These are phyloP conservation scores for Colletotrichum sp. DNA, from an alignment of 2,329 filamentous ascomycete genomes.

Conservation along the genomic window DNA sequence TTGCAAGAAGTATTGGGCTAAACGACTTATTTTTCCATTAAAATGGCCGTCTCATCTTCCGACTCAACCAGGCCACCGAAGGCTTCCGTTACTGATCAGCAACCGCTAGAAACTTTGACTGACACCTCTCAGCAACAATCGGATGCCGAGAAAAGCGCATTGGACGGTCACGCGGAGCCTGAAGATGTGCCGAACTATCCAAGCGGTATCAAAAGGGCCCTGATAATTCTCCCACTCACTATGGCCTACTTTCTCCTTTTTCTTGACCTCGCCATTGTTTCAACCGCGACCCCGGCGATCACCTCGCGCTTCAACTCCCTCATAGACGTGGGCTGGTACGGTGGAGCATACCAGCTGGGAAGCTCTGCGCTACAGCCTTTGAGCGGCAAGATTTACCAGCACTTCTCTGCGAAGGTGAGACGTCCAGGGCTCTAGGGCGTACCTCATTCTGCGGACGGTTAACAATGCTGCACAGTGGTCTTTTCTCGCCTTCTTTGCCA, in stretches of 20 bases:
- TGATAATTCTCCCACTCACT: conserved; percentile 28
- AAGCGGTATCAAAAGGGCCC: neutral
- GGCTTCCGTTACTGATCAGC: neutral
- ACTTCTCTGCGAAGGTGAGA: conserved; percentile 41
- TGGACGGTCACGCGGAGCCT: neutral
- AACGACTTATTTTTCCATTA: too few species aligned
- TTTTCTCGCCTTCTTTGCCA: conserved; percentile 44
- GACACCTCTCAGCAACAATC: neutral
- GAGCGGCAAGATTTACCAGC: conserved; percentile 45
- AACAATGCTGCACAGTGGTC: conserved; percentile 31
- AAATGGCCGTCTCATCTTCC: neutral
- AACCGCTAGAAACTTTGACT: neutral
- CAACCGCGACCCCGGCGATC: conserved; percentile 42
- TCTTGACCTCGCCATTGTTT: conserved; percentile 40
- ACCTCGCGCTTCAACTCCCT: conserved; percentile 42
- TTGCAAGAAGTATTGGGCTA: neutral
- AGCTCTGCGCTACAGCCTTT: conserved; percentile 48
- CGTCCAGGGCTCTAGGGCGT: neutral
- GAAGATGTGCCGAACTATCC: neutral
- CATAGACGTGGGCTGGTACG: conserved; percentile 51
- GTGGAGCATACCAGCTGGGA: conserved; percentile 35
- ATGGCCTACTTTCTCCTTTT: conserved; percentile 38
- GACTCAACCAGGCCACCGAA: neutral
- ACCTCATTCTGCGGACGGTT: neutral
- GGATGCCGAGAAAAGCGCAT: neutral